Evolutionary conservation across 2,329 filamentous ascomycete species (phyloP), one percentile per base, ranked within the genome.

Genomic region (Rachicladosporium sp.): DNA sequence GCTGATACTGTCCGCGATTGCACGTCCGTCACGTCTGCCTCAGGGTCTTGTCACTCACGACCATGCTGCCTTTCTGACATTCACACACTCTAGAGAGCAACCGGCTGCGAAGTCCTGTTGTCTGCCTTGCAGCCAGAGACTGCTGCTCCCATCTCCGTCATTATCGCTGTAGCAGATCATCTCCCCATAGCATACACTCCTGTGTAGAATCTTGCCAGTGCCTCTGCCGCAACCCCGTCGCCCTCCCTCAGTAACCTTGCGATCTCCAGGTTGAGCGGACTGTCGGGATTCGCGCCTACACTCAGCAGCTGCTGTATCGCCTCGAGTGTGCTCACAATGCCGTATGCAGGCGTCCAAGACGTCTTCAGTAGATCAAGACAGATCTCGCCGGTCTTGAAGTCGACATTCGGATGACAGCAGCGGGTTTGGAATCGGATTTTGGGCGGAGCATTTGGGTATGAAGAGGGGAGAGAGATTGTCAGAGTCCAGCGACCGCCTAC

Each of bases 291-390:
- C 6, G 48, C 55, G 2, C 53, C 54, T 1, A 81, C 80, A 46
- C 70, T 76, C 42, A 85, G 66, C 51, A 91, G 68, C 65, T 82
- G 73, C 49, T 82, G 74, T 47, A 89, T 73, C 35, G 77, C 77
- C 51, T 82, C 79, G 53, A 89, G 66, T 45, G 80, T 82, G 53
- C 80, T 75, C 29, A 80, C 73, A 12, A 96, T 72, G 31, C 80
- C 88, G 61, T 94, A 91, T 11, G 85, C 78, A 1, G 88, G 84
- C 43, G 83, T 82, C 89, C 89, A 96, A 11, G 73, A 73, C 1
- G 66, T 68, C 44, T 74, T 77, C 37, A 98, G 70, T 46, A 96
- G 71, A 57, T 95, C 91, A 21, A 96, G 76, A 61, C 91, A 98
- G 56, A 98, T 91, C 63, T 95, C 88, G 50, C 91, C 91, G 2